Evolutionary conservation across 1,139 yeast genomes (phyloP).

Genomic region (Magnusiomyces suaveolens): DNA sequence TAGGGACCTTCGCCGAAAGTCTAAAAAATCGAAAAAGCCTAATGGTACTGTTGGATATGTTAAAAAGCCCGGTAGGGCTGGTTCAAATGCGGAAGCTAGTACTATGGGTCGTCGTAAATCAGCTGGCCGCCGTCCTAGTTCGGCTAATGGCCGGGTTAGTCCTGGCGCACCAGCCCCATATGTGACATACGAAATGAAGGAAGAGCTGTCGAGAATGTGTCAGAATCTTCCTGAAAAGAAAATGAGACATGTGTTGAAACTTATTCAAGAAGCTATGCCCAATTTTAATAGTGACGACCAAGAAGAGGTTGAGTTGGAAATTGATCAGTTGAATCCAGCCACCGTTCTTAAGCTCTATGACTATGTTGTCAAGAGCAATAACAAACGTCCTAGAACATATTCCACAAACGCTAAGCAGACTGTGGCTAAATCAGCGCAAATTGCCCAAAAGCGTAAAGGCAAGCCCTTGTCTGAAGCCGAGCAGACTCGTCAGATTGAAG

Average conservation of each 20-base stretch:
- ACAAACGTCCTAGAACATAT: constrained; percentile 33
- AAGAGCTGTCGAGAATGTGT: constrained; percentile 81
- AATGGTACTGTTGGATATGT: constrained; percentile 16
- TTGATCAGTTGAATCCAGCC: constrained; percentile 82
- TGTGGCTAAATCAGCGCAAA: constrained; percentile 6
- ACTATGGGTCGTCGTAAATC: constrained; percentile 17
- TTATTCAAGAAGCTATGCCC: constrained; percentile 78
- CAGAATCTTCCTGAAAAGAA: constrained; percentile 65
- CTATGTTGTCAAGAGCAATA: constrained; percentile 48
- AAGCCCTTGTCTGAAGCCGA: constrained; percentile 55
- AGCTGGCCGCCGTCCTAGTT: constrained; percentile 15
- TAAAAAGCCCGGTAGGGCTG: constrained; percentile 14
- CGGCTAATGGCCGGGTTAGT: constrained; percentile 9
- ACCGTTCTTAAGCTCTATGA: constrained; percentile 79
- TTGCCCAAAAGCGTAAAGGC: constrained; percentile 52
- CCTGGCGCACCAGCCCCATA: constrained; percentile 19
- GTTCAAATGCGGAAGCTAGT: background rate
- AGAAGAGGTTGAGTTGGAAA: constrained; percentile 90
- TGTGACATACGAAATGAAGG: constrained; percentile 87
- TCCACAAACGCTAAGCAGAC: constrained; percentile 26
- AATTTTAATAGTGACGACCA: constrained; percentile 58
- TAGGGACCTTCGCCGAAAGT: constrained; percentile 17
- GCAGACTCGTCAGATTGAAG: constrained; percentile 71
- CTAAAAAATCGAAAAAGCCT: constrained; percentile 29
- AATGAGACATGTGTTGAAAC: constrained; percentile 71